A percentile compares a stretch with the other conserved stretches of the same genome.
Evolutionary conservation across 2,329 filamentous ascomycete species (phyloP).

Genomic region (Oidium heveae): DNA sequence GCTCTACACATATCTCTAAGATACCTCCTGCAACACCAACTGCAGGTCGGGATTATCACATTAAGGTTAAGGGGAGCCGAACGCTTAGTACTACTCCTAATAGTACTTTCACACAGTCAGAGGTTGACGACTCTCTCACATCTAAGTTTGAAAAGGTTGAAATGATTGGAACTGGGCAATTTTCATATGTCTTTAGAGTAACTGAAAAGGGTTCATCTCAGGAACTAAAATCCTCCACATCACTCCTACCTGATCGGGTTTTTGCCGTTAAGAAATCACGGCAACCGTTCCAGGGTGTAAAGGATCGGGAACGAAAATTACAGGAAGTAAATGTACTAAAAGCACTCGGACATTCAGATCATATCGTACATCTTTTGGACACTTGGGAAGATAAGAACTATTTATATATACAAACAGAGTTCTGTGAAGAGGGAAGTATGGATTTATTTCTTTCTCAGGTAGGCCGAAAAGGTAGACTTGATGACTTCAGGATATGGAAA

Average conservation of each 20-base stretch:
- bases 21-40: slow-evolving; percentile 68
- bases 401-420: slow-evolving; percentile 94
- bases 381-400: slow-evolving; percentile 70
- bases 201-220: slow-evolving; percentile 18
- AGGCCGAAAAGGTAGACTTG: slow-evolving; percentile 62
- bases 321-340: slow-evolving; percentile 63
- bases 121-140: slow-evolving; percentile 50
- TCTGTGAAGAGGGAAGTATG: slow-evolving; percentile 79
- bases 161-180: slow-evolving; percentile 66
- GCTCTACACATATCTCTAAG: slow-evolving; percentile 17
- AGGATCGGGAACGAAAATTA: slow-evolving; percentile 61
- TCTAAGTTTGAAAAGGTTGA: slow-evolving; percentile 62
- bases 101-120: slow-evolving; percentile 40
- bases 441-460: slow-evolving; percentile 64
- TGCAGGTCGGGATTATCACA: slow-evolving; percentile 25
- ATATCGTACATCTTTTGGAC: slow-evolving; percentile 62
- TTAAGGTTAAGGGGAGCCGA: slow-evolving; percentile 26
- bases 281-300: slow-evolving; percentile 49
- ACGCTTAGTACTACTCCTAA: slow-evolving; percentile 42
- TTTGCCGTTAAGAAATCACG: slow-evolving; percentile 91
- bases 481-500: slow-evolving; percentile 98
- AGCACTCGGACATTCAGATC: slow-evolving; percentile 53
- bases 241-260: slow-evolving; percentile 30
- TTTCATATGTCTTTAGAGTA: slow-evolving; percentile 77
- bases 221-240: slow-evolving; percentile 21